Percentiles rank a stretch among this genome's conserved stretches.
Conservation (phyloP, 2,329 filamentous ascomycete species). For the Pyrenophora tritici-repentis region DNA sequence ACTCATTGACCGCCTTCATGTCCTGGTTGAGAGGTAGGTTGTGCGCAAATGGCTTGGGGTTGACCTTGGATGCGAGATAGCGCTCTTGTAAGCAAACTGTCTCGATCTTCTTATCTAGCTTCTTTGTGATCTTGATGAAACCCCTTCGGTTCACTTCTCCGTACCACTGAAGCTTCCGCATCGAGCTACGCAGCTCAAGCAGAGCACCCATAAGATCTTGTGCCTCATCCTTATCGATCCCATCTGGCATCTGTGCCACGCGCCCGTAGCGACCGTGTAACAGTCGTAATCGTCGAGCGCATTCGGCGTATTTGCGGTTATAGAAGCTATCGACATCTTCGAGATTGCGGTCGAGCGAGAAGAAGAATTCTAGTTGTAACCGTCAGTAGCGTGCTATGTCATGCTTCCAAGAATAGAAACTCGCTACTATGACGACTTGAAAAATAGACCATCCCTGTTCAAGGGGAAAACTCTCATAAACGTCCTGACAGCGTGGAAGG, state of each 20-base stretch:
- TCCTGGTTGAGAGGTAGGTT: slow-evolving; percentile 64
- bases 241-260: slow-evolving; percentile 68
- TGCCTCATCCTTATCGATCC: slow-evolving; percentile 83
- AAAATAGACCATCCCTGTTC: too few relatives aligned
- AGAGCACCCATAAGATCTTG: slow-evolving; percentile 91
- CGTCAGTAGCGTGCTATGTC: slow-evolving; percentile 9
- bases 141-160: slow-evolving; percentile 94
- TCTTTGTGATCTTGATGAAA: slow-evolving; percentile 99
- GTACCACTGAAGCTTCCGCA: slow-evolving; percentile 96
- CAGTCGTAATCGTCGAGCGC: slow-evolving; percentile 79
- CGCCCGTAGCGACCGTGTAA: slow-evolving; percentile 87
- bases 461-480: too few relatives aligned
- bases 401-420: background rate
- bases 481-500: background rate
- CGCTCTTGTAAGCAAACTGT: slow-evolving; percentile 76
- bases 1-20: slow-evolving; percentile 79
- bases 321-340: slow-evolving; percentile 97
- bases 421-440: background rate
- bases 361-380: slow-evolving; percentile 80
- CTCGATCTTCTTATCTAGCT: slow-evolving; percentile 92
- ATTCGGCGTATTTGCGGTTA: slow-evolving; percentile 91
- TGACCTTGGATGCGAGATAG: slow-evolving; percentile 89
- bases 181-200: slow-evolving; percentile 81
- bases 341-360: slow-evolving; percentile 92
- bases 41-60: slow-evolving; percentile 84